Base-by-base conservation (phyloP, 495 filamentous ascomycete genomes). In the Neurospora hispaniola region DNA sequence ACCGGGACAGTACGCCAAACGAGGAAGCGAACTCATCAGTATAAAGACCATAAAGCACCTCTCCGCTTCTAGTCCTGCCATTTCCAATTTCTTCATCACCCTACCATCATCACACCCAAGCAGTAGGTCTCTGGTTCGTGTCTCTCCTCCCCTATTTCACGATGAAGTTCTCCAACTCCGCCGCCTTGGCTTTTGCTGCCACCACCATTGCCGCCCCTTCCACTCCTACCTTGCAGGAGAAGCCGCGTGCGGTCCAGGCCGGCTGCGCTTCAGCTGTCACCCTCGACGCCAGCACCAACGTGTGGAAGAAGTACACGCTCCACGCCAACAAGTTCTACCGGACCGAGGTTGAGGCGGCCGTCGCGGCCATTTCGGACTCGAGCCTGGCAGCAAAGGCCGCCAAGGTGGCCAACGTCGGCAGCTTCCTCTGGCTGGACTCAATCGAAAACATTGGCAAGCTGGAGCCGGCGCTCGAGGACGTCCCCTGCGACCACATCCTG, bases 341-440 rank as follows among this genome's bases (percentile, higher is more conserved):
- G 68, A 71, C 74, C 35, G 86, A 90, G 80, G 81, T 91, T 73
- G 75, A 81, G 71, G 83, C 82, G 20, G 86, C 86, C 75, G 84
- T 85, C 71, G 79, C 76, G 74, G 73, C 76, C 71, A 81, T 83
- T n/a, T 71, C 75, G 71, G 83, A 84, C 75, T 44, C 77, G 11
- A 75, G 71, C 69, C 73, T 87, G 72, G 81, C 80, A 23, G 75
- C 80, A 5, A 70, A 78, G 42, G 89, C 88, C 44, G 76, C 77
- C 43, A 79, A 83, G 75, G 90, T 90, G 46, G 91, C 90, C 69
- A 81, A 92, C 20, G 83, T 91, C 66, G 90, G 89, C 48, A 89
- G 87, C 70, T 93, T 93, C 83, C 79, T 89, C 72, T 93, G 91
- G 91, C 83, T 92, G 74, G 89, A 90, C 80, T 83, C 82, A 68